phyloP scores from a whole-genome alignment of 768 basidiomycete species.

The Tylopilus sp. region DNA sequence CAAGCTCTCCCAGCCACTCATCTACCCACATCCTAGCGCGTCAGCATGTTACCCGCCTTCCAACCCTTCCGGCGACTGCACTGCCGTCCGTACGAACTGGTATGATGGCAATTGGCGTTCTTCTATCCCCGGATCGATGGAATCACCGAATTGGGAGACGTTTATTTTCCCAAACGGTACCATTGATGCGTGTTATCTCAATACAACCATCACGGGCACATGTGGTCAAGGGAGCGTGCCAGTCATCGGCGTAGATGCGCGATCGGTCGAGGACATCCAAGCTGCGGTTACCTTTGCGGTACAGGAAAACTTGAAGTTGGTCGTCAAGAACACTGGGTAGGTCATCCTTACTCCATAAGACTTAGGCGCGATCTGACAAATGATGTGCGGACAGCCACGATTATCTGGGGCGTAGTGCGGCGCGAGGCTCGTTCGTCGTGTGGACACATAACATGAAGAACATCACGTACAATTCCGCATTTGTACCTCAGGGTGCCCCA shows the following conservation, averaged over 20 bases:
- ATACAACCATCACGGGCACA: conserved; percentile 25
- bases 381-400: conserved; percentile 29
- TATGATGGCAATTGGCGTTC: conserved; percentile 40
- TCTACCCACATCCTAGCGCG: conserved; percentile 11
- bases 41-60: conserved; percentile 19
- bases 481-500: conserved; percentile 33
- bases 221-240: conserved; percentile 28
- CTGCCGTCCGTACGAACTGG: conserved; percentile 26
- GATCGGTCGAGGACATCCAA: conserved; percentile 23
- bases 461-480: conserved; percentile 32
- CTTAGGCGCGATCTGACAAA: not conserved
- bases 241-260: conserved; percentile 24
- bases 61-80: conserved; percentile 37
- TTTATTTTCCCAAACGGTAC: conserved; percentile 41
- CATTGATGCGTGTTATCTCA: conserved; percentile 34
- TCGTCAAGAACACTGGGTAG: conserved; percentile 30
- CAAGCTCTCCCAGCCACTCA: conserved; percentile 14
- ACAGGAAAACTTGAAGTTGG: conserved; percentile 18
- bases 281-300: conserved; percentile 24
- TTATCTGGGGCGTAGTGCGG: conserved; percentile 39
- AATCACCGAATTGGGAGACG: conserved; percentile 33
- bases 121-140: conserved; percentile 39
- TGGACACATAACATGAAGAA: conserved; percentile 45
- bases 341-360: not conserved
- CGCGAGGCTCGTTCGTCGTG: conserved; percentile 36